Conservation (phyloP, 2,329 filamentous ascomycete species). For the Claviceps paspali region DNA sequence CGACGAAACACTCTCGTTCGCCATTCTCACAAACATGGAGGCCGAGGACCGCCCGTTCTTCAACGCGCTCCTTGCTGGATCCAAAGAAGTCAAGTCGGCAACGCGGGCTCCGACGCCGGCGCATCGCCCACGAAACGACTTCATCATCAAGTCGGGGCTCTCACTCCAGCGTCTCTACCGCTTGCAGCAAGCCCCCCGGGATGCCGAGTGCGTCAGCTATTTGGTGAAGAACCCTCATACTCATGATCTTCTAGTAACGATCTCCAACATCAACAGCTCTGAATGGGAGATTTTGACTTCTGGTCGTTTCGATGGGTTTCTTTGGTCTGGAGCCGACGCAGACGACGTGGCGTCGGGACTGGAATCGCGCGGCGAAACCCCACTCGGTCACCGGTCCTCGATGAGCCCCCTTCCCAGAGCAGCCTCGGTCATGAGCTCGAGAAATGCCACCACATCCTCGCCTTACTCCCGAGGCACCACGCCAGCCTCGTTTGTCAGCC, state of each 20-base stretch:
- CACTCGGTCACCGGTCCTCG: slow-evolving; percentile 22
- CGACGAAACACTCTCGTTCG: slow-evolving; percentile 85
- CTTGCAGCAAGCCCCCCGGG: slow-evolving; percentile 55
- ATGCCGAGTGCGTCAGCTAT: slow-evolving; percentile 75
- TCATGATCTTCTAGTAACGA: slow-evolving; percentile 74
- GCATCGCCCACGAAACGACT: slow-evolving; percentile 51
- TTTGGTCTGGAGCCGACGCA: slow-evolving; percentile 80
- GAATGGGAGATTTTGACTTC: slow-evolving; percentile 95
- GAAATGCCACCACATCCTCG: slow-evolving; percentile 32
- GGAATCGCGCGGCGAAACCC: slow-evolving; percentile 41
- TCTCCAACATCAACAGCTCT: slow-evolving; percentile 75
- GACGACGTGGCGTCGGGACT: slow-evolving; percentile 28
- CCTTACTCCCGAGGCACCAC: slow-evolving; percentile 41
- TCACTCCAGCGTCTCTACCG: slow-evolving; percentile 79
- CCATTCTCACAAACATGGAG: slow-evolving; percentile 77
- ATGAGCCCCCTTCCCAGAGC: slow-evolving; percentile 27
- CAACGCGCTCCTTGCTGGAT: slow-evolving; percentile 58
- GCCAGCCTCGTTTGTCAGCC: slow-evolving; percentile 42
- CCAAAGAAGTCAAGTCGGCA: slow-evolving; percentile 38
- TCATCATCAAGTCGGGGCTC: slow-evolving; percentile 58
- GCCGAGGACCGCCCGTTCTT: slow-evolving; percentile 64
- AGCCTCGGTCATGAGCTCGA: slow-evolving; percentile 26
- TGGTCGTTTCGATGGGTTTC: slow-evolving; percentile 86
- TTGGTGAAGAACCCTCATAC: slow-evolving; percentile 68
- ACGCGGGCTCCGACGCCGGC: slow-evolving; percentile 54